These are phyloP conservation scores for Lactifluus subvellereus DNA, from an alignment of 768 basidiomycete species.

Conservation along the genomic window DNA sequence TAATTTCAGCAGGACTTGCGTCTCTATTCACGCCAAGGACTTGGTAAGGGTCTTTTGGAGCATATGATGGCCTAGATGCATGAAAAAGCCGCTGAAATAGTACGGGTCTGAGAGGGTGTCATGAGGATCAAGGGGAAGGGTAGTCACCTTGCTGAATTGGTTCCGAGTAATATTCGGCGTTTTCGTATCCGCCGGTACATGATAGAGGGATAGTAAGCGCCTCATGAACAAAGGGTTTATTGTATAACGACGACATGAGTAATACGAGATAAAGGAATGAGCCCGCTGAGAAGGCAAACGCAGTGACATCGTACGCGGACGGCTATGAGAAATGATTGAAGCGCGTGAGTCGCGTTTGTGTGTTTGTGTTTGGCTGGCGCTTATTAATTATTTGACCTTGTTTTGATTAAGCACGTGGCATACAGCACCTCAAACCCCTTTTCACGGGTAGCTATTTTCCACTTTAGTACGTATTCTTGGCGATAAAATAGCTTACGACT, in stretches of 20 bases:
- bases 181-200: background rate
- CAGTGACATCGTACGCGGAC: conserved; percentile 39
- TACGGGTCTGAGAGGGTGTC: conserved; percentile 6
- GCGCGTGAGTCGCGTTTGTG: conserved; percentile 4
- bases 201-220: conserved; percentile 8
- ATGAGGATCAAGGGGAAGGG: conserved; percentile 2
- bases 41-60: conserved; percentile 80
- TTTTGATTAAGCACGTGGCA: conserved; percentile 8
- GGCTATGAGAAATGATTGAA: conserved; percentile 1
- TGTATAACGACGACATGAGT: conserved; percentile 44
- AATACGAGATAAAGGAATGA: conserved; percentile 38
- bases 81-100: conserved; percentile 65
- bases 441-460: background rate
- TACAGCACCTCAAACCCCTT: background rate
- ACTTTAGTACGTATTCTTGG: background rate
- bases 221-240: conserved; percentile 9
- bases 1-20: conserved; percentile 82
- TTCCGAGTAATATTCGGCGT: conserved; percentile 1
- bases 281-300: conserved; percentile 35
- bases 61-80: conserved; percentile 47
- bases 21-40: conserved; percentile 86
- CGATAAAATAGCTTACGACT: background rate
- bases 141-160: conserved; percentile 20
- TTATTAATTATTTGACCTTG: background rate
- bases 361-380: background rate